Base-by-base conservation (phyloP, 2,329 filamentous ascomycete genomes). In the Mariannaea elegans region DNA sequence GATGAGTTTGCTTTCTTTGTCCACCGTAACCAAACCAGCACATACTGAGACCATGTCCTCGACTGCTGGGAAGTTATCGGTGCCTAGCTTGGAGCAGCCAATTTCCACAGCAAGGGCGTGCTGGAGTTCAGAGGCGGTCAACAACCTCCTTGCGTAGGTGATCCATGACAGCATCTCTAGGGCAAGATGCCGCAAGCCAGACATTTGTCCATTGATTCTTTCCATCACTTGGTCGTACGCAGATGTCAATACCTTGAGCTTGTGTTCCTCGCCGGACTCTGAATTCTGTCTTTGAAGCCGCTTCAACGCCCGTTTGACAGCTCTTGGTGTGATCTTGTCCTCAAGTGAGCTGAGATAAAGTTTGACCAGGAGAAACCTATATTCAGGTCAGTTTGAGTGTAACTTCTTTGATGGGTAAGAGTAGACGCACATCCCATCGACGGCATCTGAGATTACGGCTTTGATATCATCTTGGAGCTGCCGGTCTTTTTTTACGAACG, bases 111-210 rank as follows among this genome's bases (percentile, higher is more conserved):
- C 80, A 13, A 84, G 71, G 0, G 79, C 80, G 59, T 82, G 73
- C 46, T 74, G 72, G 4, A 83, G 71, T 56, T 83, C 78, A 0
- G 14, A 0, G 1, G 56, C 65, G 1, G 57, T 72, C 0, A 83
- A 59, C 0, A 65, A 74, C 42, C 74, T 71, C 45, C 66, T 74
- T 1, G 78, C 72, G 29, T 54, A 78, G 0, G 69, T 71, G 9
- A 83, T 76, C 81, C 78, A 83, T 0, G 68, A 67, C 0, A 83
- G 52, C 3, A 72, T 68, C 16, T 75, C 49, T 4, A 71, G 76
- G 0, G 82, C 81, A 36, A 81, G 68, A 0, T 73, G 54, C 16
- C 41, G 32, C 8, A 72, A 61, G 3, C 72, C 75, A 1, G 47
- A 1, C 0, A 63, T 8, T 47, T 84, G 80, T 1, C 64, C 56